Evolutionary conservation across 352 stramenopile genomes (phyloP).

Genomic region (Phytophthora hibernalis): DNA sequence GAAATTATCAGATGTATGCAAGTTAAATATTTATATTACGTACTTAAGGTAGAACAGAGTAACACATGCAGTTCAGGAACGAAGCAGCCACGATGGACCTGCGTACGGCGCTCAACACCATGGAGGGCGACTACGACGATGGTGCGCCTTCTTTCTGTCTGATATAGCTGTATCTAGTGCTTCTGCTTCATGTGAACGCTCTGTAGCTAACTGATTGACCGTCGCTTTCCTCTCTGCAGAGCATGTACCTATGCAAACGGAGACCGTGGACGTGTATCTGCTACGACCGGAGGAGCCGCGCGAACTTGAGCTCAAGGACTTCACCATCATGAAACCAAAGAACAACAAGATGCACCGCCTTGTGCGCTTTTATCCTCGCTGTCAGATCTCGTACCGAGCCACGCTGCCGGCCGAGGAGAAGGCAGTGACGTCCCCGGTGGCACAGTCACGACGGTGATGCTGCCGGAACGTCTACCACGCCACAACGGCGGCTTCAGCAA

Average conservation of each 20-base stretch:
- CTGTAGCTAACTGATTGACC: not conserved
- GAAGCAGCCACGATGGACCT: constrained; percentile 27
- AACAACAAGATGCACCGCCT: constrained; percentile 82
- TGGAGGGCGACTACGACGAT: constrained; percentile 34
- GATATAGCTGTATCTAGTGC: not conserved
- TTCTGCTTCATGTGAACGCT: not conserved
- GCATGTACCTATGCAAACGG: constrained; percentile 44
- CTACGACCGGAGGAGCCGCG: constrained; percentile 67
- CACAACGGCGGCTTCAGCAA: constrained; percentile 83
- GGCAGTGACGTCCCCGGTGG: constrained; percentile 59
- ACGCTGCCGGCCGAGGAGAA: constrained; percentile 68
- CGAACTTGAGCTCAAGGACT: constrained; percentile 76
- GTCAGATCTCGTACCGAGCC: constrained; percentile 77
- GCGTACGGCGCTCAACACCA: constrained; percentile 32
- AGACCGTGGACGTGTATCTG: constrained; percentile 80
- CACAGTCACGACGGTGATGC: constrained; percentile 57
- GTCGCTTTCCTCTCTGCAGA: constrained; percentile 11
- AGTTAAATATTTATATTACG: not conserved
- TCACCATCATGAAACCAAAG: constrained; percentile 86
- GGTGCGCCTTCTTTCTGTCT: constrained; percentile 11
- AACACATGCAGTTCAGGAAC: not conserved
- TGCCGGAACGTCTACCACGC: constrained; percentile 49
- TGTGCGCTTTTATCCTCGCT: constrained; percentile 68
- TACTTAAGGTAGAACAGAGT: too few species aligned
- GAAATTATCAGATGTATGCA: too few species aligned